Base-by-base conservation (phyloP, 108 stramenopile genomes). In the Asterionellopsis glacialis region DNA sequence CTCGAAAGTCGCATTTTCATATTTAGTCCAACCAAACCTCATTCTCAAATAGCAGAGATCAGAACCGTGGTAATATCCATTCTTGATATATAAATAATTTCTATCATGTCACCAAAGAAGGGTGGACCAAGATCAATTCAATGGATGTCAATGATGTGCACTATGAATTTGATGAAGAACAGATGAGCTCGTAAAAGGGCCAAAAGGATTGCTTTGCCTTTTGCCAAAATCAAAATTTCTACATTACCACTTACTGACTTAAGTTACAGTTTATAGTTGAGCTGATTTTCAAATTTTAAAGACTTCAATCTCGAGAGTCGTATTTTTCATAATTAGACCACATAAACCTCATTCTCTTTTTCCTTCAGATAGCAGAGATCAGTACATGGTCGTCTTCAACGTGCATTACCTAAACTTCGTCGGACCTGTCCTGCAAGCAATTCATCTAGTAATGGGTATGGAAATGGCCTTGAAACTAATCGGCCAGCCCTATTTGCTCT, bases 21-120 rank as follows among this genome's bases (percentile, higher is more conserved):
- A n/a, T n/a, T n/a, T n/a, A n/a, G n/a, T n/a, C n/a, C n/a, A n/a
- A n/a, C n/a, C n/a, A n/a, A n/a, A n/a, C n/a, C n/a, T n/a, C n/a
- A n/a, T n/a, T n/a, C n/a, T n/a, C n/a, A n/a, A n/a, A n/a, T n/a
- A n/a, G n/a, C n/a, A n/a, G n/a, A n/a, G n/a, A n/a, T n/a, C n/a
- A n/a, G n/a, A n/a, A n/a, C n/a, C n/a, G n/a, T n/a, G n/a, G 98
- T 45, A 97, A 99, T 76, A 97, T 97, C n/a, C 90, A 92, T 78
- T 93, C 90, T 63, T 97, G 98, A 41, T 85, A 87, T 61, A 87
- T 91, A 73, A 96, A 96, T 70, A 95, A 95, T 68, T 52, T 80
- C 58, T 96, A 96, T 75, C 90, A 91, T 70, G 95, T 99, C 41
- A 96, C 93, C 59, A 91, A 94, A 65, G 95, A 92, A 40, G 98